A percentile compares a stretch with the other conserved stretches of the same genome.
phyloP scores from a whole-genome alignment of 352 stramenopile genomes.

The Globisporangium orthogonon region DNA sequence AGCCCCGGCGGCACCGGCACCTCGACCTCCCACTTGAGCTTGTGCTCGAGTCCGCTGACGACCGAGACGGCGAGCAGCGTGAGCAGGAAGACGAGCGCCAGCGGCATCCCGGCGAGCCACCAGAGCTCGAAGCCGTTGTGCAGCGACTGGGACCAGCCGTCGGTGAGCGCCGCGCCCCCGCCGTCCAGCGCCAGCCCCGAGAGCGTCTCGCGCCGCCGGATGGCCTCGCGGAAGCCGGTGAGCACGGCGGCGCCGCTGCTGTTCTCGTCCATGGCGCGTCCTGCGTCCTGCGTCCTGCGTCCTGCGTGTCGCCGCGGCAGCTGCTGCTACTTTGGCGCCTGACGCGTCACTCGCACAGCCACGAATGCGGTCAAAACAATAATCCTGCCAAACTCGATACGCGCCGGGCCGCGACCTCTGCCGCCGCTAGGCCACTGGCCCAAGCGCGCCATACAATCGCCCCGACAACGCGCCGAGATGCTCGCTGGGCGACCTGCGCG shows the following conservation, averaged over 20 bases:
- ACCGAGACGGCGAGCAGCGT: constrained; percentile 73
- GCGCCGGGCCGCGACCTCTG: too few species aligned
- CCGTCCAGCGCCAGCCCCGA: constrained; percentile 28
- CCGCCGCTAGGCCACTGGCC: too few species aligned
- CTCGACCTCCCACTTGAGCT: constrained; percentile 20
- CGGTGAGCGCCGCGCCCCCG: constrained; percentile 3
- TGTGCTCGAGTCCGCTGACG: constrained; percentile 45
- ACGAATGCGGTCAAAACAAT: background rate
- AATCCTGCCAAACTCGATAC: too few species aligned
- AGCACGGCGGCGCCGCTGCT: constrained; percentile 37
- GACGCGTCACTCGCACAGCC: constrained; percentile 1
- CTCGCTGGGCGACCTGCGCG: background rate
- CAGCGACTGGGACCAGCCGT: constrained; percentile 40
- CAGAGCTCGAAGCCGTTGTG: constrained; percentile 86
- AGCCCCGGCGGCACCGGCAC: constrained; percentile 14
- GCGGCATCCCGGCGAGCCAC: constrained; percentile 79
- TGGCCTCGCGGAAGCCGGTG: constrained; percentile 35
- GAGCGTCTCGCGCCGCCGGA: constrained; percentile 46
- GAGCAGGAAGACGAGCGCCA: constrained; percentile 62
- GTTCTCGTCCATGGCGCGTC: constrained; percentile 56
- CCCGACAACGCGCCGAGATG: background rate
- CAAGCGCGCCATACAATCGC: too few species aligned
- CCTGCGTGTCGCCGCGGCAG: background rate
- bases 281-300: background rate
- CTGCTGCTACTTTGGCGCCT: background rate